phyloP scores from a whole-genome alignment of 2,329 filamentous ascomycete species.

The Fusarium sp. region DNA sequence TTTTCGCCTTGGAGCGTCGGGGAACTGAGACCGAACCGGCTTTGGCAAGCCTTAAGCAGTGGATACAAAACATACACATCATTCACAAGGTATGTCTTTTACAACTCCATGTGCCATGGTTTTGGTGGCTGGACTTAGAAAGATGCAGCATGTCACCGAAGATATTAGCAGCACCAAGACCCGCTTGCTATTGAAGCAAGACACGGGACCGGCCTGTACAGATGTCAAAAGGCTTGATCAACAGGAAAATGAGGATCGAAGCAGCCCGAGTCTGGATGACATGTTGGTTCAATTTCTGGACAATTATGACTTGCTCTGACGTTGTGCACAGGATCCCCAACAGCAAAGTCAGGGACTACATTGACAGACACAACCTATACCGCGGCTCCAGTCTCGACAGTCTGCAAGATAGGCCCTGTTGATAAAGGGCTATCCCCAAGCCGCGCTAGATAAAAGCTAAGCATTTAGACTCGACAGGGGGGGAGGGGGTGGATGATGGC shows the following conservation, averaged over 20 bases:
- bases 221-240: conserved; percentile 28
- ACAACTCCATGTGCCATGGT: not conserved
- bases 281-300: not conserved
- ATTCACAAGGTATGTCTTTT: conserved; percentile 66
- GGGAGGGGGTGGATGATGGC: not conserved
- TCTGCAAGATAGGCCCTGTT: not conserved
- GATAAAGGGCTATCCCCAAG: not conserved
- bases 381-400: conserved; percentile 48
- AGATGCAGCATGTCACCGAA: conserved; percentile 76
- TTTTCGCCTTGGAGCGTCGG: conserved; percentile 87
- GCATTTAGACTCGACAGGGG: not conserved
- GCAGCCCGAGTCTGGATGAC: not conserved
- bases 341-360: conserved; percentile 77
- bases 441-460: not conserved
- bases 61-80: conserved; percentile 87
- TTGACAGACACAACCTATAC: conserved; percentile 75
- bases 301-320: not conserved
- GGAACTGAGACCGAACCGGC: conserved; percentile 92
- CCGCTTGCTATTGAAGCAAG: conserved; percentile 80
- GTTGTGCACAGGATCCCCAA: conserved; percentile 64
- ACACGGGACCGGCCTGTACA: conserved; percentile 83
- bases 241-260: not conserved
- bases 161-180: conserved; percentile 88
- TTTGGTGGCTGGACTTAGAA: not conserved
- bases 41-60: conserved; percentile 82